Base-by-base conservation (phyloP, 2,329 filamentous ascomycete species). In the Colletotrichum sublineola region DNA sequence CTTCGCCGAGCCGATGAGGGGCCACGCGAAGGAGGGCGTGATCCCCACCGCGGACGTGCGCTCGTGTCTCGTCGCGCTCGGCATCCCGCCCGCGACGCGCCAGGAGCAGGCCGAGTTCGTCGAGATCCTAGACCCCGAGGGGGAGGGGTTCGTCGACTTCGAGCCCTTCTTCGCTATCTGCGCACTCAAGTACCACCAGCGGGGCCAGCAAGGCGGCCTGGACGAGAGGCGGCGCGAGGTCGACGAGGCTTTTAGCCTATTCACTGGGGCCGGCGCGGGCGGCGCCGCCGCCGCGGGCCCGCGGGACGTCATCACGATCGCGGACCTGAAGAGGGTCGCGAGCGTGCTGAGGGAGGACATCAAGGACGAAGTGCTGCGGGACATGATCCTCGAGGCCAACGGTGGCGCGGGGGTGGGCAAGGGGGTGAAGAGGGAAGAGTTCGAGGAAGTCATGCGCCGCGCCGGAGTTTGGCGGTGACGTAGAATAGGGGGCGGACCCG, bases 311-410 rank as follows among this genome's bases (percentile, higher is more conserved):
- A 97, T 99, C 75, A 96, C 93, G 2, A 78, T 98, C 38, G 88
- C 88, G 20, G 93, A 97, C 82, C 83, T 99, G 79, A 89, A 90
- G 79, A 87, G 92, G 77, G 92, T 98, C 66, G 95, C 95, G 53
- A 90, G 89, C 76, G 89, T 94, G 77, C 83, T 99, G 77, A 94
- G 94, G 82, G 94, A 97, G 82, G 94, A 92, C 74, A 91, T 97
- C 33, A 89, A 90, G 71, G 96, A 98, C 77, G 92, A 94, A 61
- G 83, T 97, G 79, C 84, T 99, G 79, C 90, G 90, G 83, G 95
- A 98, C 84, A 99, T 99, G 96, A 92, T 99, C 70, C 85, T 95
- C 61, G 96, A 98, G 86, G 96, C 96, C 61, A 98, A 97, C 81
- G 94, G 93, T 3, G 94, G 94, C 1, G 90, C 88, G 5, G 92